Base-by-base conservation (phyloP, 73 alveolate species). In the Paramecium caudatum region DNA sequence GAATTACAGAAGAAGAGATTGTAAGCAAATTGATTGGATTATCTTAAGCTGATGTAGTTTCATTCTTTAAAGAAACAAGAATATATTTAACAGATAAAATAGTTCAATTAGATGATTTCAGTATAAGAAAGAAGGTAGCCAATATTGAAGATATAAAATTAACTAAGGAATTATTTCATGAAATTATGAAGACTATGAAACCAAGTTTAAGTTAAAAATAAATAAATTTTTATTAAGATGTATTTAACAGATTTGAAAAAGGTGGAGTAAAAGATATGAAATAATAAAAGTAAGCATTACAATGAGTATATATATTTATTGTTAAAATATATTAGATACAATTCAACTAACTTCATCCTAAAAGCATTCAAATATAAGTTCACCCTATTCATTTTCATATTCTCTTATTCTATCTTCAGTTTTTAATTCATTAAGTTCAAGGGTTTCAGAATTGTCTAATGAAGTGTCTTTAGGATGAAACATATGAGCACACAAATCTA, bases 401-500 rank as follows among this genome's bases (percentile, higher is more conserved):
- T 94, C 98, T 68, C 91, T 82, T 55, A 93, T 91, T 91, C 97
- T 96, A 33, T 94, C 98, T 88, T 96, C 98, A 69, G 95, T 91
- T 93, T 96, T 96, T 91, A 96, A 91, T 91, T 96, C 99, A 91
- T 96, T 96, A 63, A 94, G 93, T 85, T 95, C 97, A 91, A 91
- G 90, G 12, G 95, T 95, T 61, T 95, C 93, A 27, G 95, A 68
- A 61, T 91, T 94, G 82, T 97, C 97, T 25, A 92, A 68, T n/a
- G 97, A 94, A n/a, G 97, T 82, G 82, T 96, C 99, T 74, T 97
- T 95, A 1, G 98, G 98, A 95, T 96, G 98, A 91, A 97, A 97
- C 98, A 97, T 95, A 84, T 95, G 97, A 62, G 96, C 96, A 69
- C 98, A 92, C 47, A 97, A 92, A 91, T 97, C 98, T 27, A 97